Percentiles rank a stretch among this genome's conserved stretches.
Conservation (phyloP, 2,329 filamentous ascomycete species). For the Pseudofabraea citricarpa region DNA sequence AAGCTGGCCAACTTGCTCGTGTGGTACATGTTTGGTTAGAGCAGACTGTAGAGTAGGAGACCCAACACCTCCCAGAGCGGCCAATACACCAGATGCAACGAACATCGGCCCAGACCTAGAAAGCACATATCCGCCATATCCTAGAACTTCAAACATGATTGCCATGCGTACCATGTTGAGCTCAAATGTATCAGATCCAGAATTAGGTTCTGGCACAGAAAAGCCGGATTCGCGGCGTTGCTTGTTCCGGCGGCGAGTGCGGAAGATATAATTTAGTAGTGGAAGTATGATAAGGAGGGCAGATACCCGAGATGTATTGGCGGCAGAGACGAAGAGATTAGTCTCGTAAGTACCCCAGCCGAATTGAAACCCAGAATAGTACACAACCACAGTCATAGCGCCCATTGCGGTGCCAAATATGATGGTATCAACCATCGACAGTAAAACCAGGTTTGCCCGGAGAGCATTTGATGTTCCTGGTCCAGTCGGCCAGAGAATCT, state of each 20-base stretch:
- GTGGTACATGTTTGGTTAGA: conserved; percentile 86
- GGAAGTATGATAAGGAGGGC: conserved; percentile 74
- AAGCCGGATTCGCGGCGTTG: conserved; percentile 56
- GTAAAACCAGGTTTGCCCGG: conserved; percentile 74
- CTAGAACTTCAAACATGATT: conserved; percentile 70
- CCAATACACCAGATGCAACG: conserved; percentile 65
- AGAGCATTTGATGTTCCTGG: conserved; percentile 55
- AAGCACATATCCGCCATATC: conserved; percentile 70
- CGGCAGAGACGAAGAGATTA: conserved; percentile 73
- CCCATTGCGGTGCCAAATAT: conserved; percentile 81
- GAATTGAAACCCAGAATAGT: conserved; percentile 79
- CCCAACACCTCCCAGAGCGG: conserved; percentile 77
- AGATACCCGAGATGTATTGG: conserved; percentile 70
- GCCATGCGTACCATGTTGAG: conserved; percentile 70
- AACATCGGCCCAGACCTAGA: conserved; percentile 60
- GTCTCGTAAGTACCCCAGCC: conserved; percentile 78
- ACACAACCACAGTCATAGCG: conserved; percentile 71
- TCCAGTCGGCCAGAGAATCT: conserved; percentile 70
- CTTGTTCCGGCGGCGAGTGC: conserved; percentile 32
- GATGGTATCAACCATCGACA: conserved; percentile 76
- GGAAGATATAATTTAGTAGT: conserved; percentile 69
- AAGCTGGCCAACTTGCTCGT: conserved; percentile 77
- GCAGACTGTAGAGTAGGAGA: conserved; percentile 79
- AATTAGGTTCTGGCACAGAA: conserved; percentile 29
- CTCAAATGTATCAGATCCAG: conserved; percentile 73